These are phyloP conservation scores for Lichtheimia corymbifera DNA, from an alignment of 371 early-diverging fungal species.

Conservation along the genomic window DNA sequence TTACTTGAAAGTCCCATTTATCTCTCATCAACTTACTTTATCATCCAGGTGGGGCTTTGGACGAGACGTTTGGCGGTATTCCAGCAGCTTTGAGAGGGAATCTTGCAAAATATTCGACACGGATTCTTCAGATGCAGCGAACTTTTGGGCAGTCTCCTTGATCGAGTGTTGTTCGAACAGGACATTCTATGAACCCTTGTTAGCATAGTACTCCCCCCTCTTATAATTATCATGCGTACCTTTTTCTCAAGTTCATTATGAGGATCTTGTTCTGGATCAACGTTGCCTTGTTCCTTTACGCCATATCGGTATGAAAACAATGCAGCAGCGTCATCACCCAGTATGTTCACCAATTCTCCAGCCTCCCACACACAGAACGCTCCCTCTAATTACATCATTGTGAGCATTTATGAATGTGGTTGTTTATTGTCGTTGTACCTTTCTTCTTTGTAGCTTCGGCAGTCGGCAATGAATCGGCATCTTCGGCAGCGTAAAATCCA, in stretches of 20 bases:
- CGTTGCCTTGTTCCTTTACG: slow-evolving; percentile 60
- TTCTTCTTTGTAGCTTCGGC: slow-evolving; percentile 37
- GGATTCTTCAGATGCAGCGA: slow-evolving; percentile 27
- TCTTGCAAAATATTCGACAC: slow-evolving; percentile 5
- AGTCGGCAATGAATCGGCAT: slow-evolving; percentile 66
- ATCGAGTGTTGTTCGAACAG: slow-evolving; percentile 40
- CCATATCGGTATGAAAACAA: slow-evolving; percentile 53
- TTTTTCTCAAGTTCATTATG: slow-evolving; percentile 61
- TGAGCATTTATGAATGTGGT: neutral
- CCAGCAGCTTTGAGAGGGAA: neutral
- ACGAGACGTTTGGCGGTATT: slow-evolving; percentile 21
- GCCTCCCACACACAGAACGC: slow-evolving; percentile 71
- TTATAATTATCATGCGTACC: slow-evolving; percentile 25
- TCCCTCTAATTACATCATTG: slow-evolving; percentile 50
- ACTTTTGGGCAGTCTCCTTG: slow-evolving; percentile 46
- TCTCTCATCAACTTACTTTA: slow-evolving; percentile 38
- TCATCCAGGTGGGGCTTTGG: slow-evolving; percentile 70
- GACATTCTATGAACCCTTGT: slow-evolving; percentile 48
- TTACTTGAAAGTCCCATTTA: neutral
- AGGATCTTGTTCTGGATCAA: slow-evolving; percentile 55
- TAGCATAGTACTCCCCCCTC: neutral
- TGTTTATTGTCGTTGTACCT: slow-evolving; percentile 24
- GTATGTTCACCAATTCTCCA: slow-evolving; percentile 41
- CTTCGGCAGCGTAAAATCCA: slow-evolving; percentile 74
- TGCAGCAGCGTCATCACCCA: slow-evolving; percentile 37